Evolutionary conservation across 2,329 filamentous ascomycete genomes (phyloP).

Genomic region (Penicillium sp.): DNA sequence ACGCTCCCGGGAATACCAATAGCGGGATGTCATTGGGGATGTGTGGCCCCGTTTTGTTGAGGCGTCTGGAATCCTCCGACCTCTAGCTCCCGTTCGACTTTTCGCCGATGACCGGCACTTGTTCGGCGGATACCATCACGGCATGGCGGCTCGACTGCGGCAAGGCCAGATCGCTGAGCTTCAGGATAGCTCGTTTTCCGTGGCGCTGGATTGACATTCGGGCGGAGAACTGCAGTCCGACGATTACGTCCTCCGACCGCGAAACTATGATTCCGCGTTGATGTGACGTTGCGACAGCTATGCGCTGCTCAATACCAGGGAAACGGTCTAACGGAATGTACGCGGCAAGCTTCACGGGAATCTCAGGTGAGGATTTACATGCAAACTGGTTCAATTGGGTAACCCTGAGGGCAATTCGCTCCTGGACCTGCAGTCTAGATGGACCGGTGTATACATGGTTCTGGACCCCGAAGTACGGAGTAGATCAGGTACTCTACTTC

Average conservation of each 20-base stretch:
- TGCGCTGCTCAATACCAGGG: neutral
- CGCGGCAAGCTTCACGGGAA: neutral
- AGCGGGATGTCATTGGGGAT: neutral
- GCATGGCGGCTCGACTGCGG: neutral
- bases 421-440: neutral
- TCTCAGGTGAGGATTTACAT: neutral
- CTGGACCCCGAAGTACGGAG: constrained; percentile 4
- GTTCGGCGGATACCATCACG: neutral
- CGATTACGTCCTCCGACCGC: neutral
- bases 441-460: neutral
- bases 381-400: neutral
- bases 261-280: neutral
- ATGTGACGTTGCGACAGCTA: neutral
- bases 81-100: neutral
- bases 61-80: constrained; percentile 16
- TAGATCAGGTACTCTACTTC: neutral
- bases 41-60: constrained; percentile 10
- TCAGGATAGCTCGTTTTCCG: neutral
- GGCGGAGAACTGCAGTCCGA: constrained; percentile 11
- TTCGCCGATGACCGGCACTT: constrained; percentile 25
- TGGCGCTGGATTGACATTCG: neutral
- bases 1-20: constrained; percentile 10
- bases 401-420: neutral
- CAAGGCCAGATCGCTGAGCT: neutral
- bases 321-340: neutral